Evolutionary conservation across 352 stramenopile species (phyloP).

Genomic region (Pythium phragmitis): DNA sequence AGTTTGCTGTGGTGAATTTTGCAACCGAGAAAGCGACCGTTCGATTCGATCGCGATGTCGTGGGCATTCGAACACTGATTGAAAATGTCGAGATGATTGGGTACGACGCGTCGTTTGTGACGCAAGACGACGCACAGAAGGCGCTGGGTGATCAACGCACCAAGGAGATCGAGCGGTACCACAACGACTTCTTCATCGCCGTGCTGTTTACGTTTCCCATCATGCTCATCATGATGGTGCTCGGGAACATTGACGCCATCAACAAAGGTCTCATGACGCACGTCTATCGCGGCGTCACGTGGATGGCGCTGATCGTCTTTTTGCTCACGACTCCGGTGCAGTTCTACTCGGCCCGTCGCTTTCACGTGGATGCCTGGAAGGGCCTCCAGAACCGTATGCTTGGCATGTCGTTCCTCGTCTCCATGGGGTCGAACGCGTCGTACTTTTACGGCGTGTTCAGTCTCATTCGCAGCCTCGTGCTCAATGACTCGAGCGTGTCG

Average conservation of each 20-base stretch:
- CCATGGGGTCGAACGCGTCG: constrained; percentile 94
- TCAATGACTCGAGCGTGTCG: constrained; percentile 63
- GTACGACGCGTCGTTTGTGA: constrained; percentile 85
- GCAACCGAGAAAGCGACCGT: constrained; percentile 85
- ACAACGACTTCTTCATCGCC: constrained; percentile 82
- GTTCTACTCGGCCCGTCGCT: constrained; percentile 92
- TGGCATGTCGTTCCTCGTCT: constrained; percentile 98
- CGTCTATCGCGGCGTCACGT: constrained; percentile 66
- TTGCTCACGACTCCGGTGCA: constrained; percentile 94
- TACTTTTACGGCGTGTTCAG: constrained; percentile 96
- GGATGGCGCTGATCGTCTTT: constrained; percentile 71
- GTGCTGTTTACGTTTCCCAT: constrained; percentile 94
- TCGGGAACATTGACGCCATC: constrained; percentile 73
- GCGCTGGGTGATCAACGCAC: constrained; percentile 79
- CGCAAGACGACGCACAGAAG: constrained; percentile 65
- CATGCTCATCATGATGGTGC: constrained; percentile 91
- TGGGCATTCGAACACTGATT: constrained; percentile 81
- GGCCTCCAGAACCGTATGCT: constrained; percentile 87
- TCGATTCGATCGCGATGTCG: constrained; percentile 69
- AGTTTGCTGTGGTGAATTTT: constrained; percentile 80
- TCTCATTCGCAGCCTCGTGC: constrained; percentile 68
- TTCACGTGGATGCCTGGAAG: constrained; percentile 94
- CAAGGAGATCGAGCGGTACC: constrained; percentile 79
- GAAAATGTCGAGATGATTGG: constrained; percentile 89
- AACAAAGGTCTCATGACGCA: constrained; percentile 43